Base-by-base conservation (phyloP, 2,329 filamentous ascomycete species). In the Exophiala dermatitidis region DNA sequence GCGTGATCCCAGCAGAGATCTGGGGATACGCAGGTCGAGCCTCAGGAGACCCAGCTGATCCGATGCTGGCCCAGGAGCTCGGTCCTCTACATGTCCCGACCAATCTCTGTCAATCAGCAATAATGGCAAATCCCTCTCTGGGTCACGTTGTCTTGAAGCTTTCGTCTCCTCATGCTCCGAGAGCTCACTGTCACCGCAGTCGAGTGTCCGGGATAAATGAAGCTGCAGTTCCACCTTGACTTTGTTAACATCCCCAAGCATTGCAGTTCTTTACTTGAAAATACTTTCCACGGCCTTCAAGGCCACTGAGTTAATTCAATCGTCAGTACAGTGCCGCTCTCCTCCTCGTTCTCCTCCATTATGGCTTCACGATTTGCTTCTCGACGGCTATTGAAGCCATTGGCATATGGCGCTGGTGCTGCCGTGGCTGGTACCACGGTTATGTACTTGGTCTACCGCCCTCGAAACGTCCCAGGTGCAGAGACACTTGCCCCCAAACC, bases 361-460 rank as follows among this genome's bases (percentile, higher is more conserved):
- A 59, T 59, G 57, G 45, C 57, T 34, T 54, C 57, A 32, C 45
- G 57, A 60, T 66, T 70, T 60, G 68, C 58, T 19, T 29, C 47
- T 29, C 69, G 71, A 55, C 77, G 77, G 60, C 64, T 83, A 53
- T 63, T 83, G 60, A 77, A 75, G 67, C 77, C 78, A 46, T 67
- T 83, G 55, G 75, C 82, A 29, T 83, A 84, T 68, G 77, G 77
- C 50, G 73, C 78, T 36, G 77, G 74, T 48, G 78, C 77, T 29
- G 74, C 75, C 54, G 72, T 73, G 38, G 72, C 75, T 50, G 78
- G 76, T 49, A 76, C 77, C 52, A 73, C 54, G 5, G 52, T 75
- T 42, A 73, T 84, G 54, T 84, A 84, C 68, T 71, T 80, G 55
- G 73, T 78, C 62, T 81, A 82, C 65, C 76, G 81, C 46, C 81